These are phyloP conservation scores for Hippophae gyantsensis DNA, from an alignment of 306 rosid genomes.

Conservation along the genomic window DNA sequence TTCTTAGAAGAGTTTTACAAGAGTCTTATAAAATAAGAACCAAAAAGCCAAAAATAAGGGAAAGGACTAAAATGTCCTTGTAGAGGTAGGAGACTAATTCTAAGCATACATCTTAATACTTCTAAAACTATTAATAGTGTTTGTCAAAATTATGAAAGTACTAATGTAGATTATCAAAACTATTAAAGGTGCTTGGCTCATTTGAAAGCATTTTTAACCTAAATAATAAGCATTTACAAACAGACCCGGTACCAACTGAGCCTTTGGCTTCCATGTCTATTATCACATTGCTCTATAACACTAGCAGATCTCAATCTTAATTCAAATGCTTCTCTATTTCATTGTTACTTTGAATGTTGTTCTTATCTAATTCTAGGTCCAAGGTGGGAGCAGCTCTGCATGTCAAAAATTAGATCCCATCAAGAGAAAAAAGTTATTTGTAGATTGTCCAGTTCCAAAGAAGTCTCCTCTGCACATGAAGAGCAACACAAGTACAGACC, in stretches of 20 bases:
- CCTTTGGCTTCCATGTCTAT: background rate
- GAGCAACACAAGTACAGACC: slow-evolving; percentile 36
- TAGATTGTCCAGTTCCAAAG: slow-evolving; percentile 26
- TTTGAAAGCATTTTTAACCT: background rate
- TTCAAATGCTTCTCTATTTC: background rate
- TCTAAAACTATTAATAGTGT: no score
- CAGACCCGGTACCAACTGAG: no score
- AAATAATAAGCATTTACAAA: no score
- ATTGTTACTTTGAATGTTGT: background rate
- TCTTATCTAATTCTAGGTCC: slow-evolving; percentile 31
- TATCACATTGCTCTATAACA: slow-evolving; percentile 1
- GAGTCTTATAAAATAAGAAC: no score
- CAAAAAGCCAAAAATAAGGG: no score
- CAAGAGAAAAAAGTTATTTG: slow-evolving; percentile 35
- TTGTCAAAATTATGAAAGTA: no score
- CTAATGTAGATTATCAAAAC: no score
- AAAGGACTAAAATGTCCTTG: no score
- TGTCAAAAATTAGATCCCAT: slow-evolving; percentile 22
- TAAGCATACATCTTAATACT: no score
- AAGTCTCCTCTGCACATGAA: slow-evolving; percentile 22
- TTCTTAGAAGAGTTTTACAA: no score
- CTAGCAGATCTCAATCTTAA: background rate
- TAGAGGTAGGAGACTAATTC: no score
- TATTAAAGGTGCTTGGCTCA: no score
- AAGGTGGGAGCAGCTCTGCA: slow-evolving; percentile 24